A percentile compares a stretch with the other conserved stretches of the same genome.
Evolutionary conservation across 2,329 filamentous ascomycete genomes (phyloP).

Genomic region (Dactylonectria macrodidyma): DNA sequence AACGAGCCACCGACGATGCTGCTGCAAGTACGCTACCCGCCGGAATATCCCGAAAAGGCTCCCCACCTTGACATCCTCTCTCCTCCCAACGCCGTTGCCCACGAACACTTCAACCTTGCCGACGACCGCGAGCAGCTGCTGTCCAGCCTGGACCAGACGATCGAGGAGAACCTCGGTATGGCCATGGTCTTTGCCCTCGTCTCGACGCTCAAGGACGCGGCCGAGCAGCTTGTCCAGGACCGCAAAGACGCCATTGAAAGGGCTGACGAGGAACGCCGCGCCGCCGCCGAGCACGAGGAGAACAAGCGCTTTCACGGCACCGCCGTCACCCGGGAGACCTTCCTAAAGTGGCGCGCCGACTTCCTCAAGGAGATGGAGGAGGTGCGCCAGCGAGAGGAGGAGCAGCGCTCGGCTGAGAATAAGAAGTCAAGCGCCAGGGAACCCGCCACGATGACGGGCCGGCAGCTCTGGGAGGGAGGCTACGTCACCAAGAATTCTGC

Average conservation of each 20-base stretch:
- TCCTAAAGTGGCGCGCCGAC: slow-evolving; percentile 83
- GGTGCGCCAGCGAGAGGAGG: slow-evolving; percentile 75
- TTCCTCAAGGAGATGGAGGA: slow-evolving; percentile 89
- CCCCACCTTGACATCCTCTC: slow-evolving; percentile 86
- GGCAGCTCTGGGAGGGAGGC: slow-evolving; percentile 84
- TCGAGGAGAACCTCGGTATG: slow-evolving; percentile 96
- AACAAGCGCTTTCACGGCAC: slow-evolving; percentile 97
- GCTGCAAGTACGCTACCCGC: slow-evolving; percentile 90
- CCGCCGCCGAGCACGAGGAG: slow-evolving; percentile 86
- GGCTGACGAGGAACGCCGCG: slow-evolving; percentile 67
- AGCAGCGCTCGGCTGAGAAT: slow-evolving; percentile 86
- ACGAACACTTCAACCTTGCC: slow-evolving; percentile 83
- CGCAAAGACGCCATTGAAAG: slow-evolving; percentile 77
- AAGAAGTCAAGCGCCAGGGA: slow-evolving; percentile 85
- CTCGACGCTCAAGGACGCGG: slow-evolving; percentile 87
- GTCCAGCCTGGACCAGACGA: slow-evolving; percentile 77
- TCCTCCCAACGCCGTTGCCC: slow-evolving; percentile 77
- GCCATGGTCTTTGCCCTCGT: slow-evolving; percentile 97
- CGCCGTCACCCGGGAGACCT: slow-evolving; percentile 88
- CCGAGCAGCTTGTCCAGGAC: slow-evolving; percentile 86
- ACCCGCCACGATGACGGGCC: slow-evolving; percentile 79
- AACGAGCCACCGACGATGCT: slow-evolving; percentile 80
- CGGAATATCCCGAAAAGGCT: slow-evolving; percentile 89
- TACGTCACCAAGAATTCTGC: slow-evolving; percentile 74
- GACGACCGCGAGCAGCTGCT: slow-evolving; percentile 85